These are phyloP conservation scores for Fusarium sp. DNA, from an alignment of 2,329 filamentous ascomycete species.

Conservation along the genomic window DNA sequence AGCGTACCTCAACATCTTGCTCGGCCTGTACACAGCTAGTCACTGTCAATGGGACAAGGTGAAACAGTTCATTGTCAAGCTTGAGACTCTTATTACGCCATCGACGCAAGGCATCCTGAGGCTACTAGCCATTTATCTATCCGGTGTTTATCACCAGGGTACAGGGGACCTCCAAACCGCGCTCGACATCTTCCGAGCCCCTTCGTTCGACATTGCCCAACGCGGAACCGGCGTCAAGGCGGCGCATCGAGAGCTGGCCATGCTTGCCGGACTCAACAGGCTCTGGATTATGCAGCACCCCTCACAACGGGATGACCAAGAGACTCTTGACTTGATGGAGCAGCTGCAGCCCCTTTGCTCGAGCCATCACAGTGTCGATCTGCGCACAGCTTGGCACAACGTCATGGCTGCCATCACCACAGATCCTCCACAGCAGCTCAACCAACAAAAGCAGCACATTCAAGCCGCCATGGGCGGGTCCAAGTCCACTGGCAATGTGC, in stretches of 20 bases:
- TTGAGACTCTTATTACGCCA: conserved; percentile 57
- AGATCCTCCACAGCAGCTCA: conserved; percentile 72
- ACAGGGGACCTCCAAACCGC: conserved; percentile 78
- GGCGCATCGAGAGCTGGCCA: conserved; percentile 70
- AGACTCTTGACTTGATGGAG: conserved; percentile 70
- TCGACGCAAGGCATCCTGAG: conserved; percentile 54
- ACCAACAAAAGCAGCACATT: conserved; percentile 82
- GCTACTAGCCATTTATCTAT: conserved; percentile 75
- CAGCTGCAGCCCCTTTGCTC: conserved; percentile 74
- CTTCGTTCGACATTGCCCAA: conserved; percentile 61
- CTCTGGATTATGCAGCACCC: conserved; percentile 78
- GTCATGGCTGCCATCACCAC: conserved; percentile 75
- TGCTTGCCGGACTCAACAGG: conserved; percentile 75
- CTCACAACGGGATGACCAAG: conserved; percentile 64
- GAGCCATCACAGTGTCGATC: conserved; percentile 77
- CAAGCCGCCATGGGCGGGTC: conserved; percentile 77
- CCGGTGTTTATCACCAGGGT: conserved; percentile 80
- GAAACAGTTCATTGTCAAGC: conserved; percentile 63
- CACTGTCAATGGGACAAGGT: conserved; percentile 77
- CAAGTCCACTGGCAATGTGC: conserved; percentile 76
- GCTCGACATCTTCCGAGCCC: conserved; percentile 71
- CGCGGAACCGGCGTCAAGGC: conserved; percentile 55
- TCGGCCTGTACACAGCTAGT: conserved; percentile 75
- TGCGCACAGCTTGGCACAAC: conserved; percentile 81
- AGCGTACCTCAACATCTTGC: conserved; percentile 77